Evolutionary conservation across 2,329 filamentous ascomycete species (phyloP).

Genomic region (Colletotrichum sp.): DNA sequence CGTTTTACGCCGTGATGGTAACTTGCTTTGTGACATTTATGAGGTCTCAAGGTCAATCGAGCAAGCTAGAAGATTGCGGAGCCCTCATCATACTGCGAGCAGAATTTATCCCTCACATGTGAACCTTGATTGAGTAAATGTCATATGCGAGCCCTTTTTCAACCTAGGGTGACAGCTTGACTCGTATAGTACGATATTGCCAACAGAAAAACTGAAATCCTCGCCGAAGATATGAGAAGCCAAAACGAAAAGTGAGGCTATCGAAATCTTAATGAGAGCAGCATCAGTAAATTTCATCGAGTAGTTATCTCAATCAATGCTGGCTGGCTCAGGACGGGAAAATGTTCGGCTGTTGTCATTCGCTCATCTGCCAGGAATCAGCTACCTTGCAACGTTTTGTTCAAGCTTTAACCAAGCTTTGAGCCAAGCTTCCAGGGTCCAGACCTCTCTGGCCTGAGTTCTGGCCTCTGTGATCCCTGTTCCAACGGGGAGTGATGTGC

Average conservation of each 20-base stretch:
- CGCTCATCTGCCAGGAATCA: not conserved
- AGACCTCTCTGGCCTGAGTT: not conserved
- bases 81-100: not conserved
- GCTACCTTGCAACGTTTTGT: not conserved
- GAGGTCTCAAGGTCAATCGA: not conserved
- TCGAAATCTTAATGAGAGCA: not conserved
- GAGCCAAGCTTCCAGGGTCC: not conserved
- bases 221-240: not conserved
- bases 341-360: not conserved
- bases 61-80: not conserved
- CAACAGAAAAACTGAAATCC: not conserved
- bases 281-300: not conserved
- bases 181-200: not conserved
- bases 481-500: not conserved
- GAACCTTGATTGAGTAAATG: not conserved
- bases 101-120: not conserved
- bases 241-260: not conserved
- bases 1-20: not conserved
- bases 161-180: not conserved
- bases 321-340: not conserved
- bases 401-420: not conserved
- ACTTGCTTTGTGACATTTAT: not conserved
- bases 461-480: not conserved
- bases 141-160: not conserved
- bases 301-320: not conserved